A percentile compares a stretch with the other conserved stretches of the same genome.
phyloP scores from a whole-genome alignment of 495 filamentous ascomycete species.

The Apiosordaria backusii region DNA sequence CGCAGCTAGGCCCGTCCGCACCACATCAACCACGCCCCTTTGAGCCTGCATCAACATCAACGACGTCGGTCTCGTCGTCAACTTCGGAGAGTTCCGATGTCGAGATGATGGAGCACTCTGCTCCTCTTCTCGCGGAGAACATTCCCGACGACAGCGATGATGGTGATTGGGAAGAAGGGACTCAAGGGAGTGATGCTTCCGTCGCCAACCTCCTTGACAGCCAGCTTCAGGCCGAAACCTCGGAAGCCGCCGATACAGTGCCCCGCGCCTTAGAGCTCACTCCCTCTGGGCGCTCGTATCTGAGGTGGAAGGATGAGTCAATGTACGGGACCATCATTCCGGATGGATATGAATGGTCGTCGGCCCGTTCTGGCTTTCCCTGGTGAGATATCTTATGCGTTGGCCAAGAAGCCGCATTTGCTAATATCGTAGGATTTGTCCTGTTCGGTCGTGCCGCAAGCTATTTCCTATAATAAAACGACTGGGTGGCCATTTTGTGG shows the following conservation, averaged over 20 bases:
- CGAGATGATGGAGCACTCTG: not conserved
- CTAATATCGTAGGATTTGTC: slow-evolving; percentile 13
- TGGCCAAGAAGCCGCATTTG: not conserved
- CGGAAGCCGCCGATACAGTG: not conserved
- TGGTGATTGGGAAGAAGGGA: not conserved
- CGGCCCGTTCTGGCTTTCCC: slow-evolving; percentile 9
- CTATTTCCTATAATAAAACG: not conserved
- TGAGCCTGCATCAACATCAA: not conserved
- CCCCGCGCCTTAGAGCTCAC: slow-evolving; percentile 8
- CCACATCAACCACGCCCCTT: too few relatives aligned
- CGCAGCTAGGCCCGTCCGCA: too few relatives aligned
- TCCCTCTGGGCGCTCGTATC: slow-evolving; percentile 26
- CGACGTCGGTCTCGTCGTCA: not conserved
- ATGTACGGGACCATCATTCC: slow-evolving; percentile 24
- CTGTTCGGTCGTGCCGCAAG: slow-evolving; percentile 21
- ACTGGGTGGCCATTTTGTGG: slow-evolving; percentile 26
- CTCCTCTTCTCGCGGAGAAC: not conserved
- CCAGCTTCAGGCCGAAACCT: not conserved
- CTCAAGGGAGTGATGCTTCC: not conserved
- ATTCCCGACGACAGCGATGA: not conserved
- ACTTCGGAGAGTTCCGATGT: not conserved
- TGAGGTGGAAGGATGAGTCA: slow-evolving; percentile 20
- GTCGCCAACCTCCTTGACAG: not conserved
- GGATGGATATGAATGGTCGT: slow-evolving; percentile 19
- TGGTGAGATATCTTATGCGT: slow-evolving; percentile 2